Evolutionary conservation across 2,329 filamentous ascomycete species (phyloP).

Genomic region (Periconia sp.): DNA sequence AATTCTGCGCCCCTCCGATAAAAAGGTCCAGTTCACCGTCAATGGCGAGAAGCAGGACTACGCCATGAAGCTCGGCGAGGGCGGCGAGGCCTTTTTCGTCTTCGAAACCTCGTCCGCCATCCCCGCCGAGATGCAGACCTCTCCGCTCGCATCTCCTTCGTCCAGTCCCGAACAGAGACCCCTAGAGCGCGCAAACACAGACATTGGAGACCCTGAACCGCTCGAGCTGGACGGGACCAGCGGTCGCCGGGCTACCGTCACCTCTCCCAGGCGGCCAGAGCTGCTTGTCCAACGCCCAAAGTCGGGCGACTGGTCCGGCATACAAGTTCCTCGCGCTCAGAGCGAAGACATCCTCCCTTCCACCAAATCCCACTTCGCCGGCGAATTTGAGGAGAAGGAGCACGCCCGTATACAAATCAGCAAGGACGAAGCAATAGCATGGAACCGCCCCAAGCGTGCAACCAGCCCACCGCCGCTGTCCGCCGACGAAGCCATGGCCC

Average conservation of each 20-base stretch:
- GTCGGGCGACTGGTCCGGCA: conserved; percentile 41
- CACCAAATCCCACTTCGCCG: conserved; percentile 42
- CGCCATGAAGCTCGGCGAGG: conserved; percentile 97
- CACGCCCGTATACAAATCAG: conserved; percentile 34
- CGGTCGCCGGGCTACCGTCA: conserved; percentile 29
- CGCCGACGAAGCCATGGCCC: conserved; percentile 74
- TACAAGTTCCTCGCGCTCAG: conserved; percentile 45
- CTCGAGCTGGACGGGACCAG: conserved; percentile 63
- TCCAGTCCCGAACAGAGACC: conserved; percentile 72
- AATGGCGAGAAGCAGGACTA: conserved; percentile 91
- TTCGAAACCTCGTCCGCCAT: conserved; percentile 93
- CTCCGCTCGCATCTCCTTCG: conserved; percentile 87
- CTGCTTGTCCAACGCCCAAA: conserved; percentile 22
- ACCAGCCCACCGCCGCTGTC: conserved; percentile 76
- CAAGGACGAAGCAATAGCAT: conserved; percentile 37
- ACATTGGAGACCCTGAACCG: conserved; percentile 68
- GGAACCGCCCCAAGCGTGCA: conserved; percentile 54
- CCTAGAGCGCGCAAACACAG: conserved; percentile 48
- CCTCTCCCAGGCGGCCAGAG: conserved; percentile 30
- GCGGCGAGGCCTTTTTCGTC: conserved; percentile 97
- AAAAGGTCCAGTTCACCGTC: conserved; percentile 98
- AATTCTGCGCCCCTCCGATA: conserved; percentile 89
- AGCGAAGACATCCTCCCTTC: conserved; percentile 58
- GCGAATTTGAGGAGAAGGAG: conserved; percentile 27
- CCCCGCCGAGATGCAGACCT: conserved; percentile 91